Evolutionary conservation across 441 rosid species (phyloP).

Genomic region (Rhodomyrtus psidioides): DNA sequence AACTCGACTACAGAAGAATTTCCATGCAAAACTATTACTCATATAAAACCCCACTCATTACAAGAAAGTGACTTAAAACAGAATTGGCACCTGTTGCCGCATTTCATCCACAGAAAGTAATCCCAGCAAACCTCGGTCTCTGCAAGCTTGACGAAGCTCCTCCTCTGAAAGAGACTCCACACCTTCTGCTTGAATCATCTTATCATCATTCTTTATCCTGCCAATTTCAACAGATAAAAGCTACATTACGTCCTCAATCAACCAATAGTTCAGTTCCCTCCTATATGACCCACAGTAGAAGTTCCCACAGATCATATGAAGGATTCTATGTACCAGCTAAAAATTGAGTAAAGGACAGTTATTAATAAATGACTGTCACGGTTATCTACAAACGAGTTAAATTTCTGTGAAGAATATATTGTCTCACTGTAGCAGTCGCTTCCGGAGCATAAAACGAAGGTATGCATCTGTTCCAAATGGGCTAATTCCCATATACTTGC

Average conservation of each 20-base stretch:
- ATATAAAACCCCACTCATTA: background rate
- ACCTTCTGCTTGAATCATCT: slow-evolving; percentile 88
- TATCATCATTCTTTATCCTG: slow-evolving; percentile 95
- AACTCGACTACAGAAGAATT: background rate
- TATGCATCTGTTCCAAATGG: slow-evolving; percentile 79
- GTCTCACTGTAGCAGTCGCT: slow-evolving; percentile 55
- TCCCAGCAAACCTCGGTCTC: slow-evolving; percentile 91
- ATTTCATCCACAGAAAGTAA: slow-evolving; percentile 88
- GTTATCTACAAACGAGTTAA: background rate
- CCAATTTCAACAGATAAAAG: slow-evolving; percentile 5
- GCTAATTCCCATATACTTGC: slow-evolving; percentile 77
- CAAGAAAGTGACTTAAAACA: background rate
- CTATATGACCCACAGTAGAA: background rate
- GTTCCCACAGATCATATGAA: background rate
- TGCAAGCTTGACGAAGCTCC: slow-evolving; percentile 93
- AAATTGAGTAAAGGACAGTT: background rate
- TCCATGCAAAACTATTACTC: background rate
- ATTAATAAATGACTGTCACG: background rate
- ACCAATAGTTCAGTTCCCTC: background rate
- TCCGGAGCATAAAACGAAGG: slow-evolving; percentile 68
- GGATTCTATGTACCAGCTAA: background rate
- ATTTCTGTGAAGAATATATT: background rate
- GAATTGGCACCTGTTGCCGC: slow-evolving; percentile 62
- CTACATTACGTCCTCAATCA: background rate
- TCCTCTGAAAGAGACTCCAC: slow-evolving; percentile 86